Evolutionary conservation across 768 basidiomycete species (phyloP).

Genomic region (Amanita jacksonii): DNA sequence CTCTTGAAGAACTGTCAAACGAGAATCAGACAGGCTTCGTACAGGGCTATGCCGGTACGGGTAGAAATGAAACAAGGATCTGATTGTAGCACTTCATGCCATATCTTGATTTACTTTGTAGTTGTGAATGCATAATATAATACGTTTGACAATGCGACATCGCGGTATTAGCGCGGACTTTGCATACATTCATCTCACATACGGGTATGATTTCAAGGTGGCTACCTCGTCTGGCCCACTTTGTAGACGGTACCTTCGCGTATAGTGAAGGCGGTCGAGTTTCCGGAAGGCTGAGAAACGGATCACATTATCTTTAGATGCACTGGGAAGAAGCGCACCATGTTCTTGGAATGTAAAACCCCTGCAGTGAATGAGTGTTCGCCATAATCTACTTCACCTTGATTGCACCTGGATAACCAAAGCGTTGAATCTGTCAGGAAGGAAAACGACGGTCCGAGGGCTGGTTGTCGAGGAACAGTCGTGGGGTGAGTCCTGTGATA

Average conservation of each 20-base stretch:
- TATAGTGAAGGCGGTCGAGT: not conserved
- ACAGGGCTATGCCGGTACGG: constrained; percentile 15
- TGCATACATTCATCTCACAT: no score
- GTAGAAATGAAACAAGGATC: not conserved
- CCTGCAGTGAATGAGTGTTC: not conserved
- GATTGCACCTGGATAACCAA: constrained; percentile 41
- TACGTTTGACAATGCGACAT: no score
- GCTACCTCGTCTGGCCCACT: not conserved
- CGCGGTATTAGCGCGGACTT: no score
- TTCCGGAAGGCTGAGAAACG: not conserved
- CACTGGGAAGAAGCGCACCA: not conserved
- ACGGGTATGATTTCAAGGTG: no score
- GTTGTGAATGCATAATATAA: no score
- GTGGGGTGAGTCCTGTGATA: constrained; percentile 9
- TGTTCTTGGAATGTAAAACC: constrained; percentile 1
- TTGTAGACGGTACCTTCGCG: not conserved
- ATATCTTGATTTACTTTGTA: no score
- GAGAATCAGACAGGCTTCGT: constrained; percentile 61
- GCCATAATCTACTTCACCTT: not conserved
- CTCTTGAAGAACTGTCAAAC: constrained; percentile 66
- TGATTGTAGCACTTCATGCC: no score
- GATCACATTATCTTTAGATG: not conserved
- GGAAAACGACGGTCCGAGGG: constrained; percentile 67
- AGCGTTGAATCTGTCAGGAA: constrained; percentile 64
- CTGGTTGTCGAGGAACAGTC: constrained; percentile 43